Evolutionary conservation across 192 early-diverging fungal species (phyloP), one percentile per base, ranked within the genome.

Genomic region (Linnemannia exigua): DNA sequence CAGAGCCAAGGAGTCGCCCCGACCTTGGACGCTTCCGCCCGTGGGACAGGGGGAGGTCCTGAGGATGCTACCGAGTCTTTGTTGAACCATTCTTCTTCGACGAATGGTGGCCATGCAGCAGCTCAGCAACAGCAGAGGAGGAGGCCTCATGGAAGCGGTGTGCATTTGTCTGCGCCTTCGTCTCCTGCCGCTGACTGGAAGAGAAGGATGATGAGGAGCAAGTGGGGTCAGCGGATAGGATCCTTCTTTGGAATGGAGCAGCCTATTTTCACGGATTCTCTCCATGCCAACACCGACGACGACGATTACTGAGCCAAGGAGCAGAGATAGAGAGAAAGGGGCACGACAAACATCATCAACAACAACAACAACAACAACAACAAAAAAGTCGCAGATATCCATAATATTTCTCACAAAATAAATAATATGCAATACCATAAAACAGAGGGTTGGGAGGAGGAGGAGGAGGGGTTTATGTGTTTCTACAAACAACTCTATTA

Each of bases 141-240:
- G 67, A 70, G 70, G 1, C 31, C 22, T 14, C 14, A 63, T 74
- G 54, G 51, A 35, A 69, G 48, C 14, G 69, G 71, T 33, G 52
- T 69, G 17, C 76, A 44, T 46, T 44, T 85, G 38, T 72, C 77
- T 0, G 67, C 72, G 3, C 37, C n/a, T 16, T 35, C 36, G 12
- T 85, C 77, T n/a, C 73, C 83, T 6, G 69, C 74, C 11, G 54
- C 68, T 4, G 83, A 85, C 38, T 76, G 69, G 83, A 85, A 76
- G 61, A 75, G 54, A 63, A 72, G 61, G 38, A 76, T 79, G 61
- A 70, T 79, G 77, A 52, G 77, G 48, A 85, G 74, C 0, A 69
- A 76, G 28, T 79, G 77, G 83, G 77, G 83, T 54, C 70, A 74
- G 61, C 63, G 61, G 69, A 67, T 85, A 72, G 77, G 72, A 17